Base-by-base conservation (phyloP, 306 rosid species). In the Fragaria ananassa region DNA sequence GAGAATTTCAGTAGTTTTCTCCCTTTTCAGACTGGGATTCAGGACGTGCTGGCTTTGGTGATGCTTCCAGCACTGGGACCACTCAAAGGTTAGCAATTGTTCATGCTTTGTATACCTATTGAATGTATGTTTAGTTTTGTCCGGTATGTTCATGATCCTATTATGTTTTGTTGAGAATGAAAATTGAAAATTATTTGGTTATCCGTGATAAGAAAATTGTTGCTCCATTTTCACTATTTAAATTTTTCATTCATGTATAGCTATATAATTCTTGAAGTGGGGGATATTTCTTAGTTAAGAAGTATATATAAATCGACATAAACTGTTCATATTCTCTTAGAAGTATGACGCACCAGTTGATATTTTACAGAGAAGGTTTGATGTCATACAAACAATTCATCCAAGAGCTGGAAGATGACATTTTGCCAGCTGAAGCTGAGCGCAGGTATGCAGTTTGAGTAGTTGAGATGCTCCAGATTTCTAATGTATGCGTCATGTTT, bases 391-490 rank as follows among this genome's bases (percentile, higher is more conserved):
- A 96, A 78, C 98, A 92, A 79, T 96, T 96, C 90, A 96, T 96
- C 80, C 99, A 92, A 87, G 99, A 96, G 85, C 97, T 96, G 77
- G 99, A 96, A 88, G 99, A 96, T 86, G 99, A 96, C 84, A 77
- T 96, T 78, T 84, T 96, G 63, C 99, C 99, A 14, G 78, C 91
- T 74, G 99, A 96, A 87, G 99, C 99, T 35, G 99, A 96, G 81
- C 96, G 93, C 80, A 92, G 99, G 99, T 91, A 88, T 72, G 72
- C 58, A 60, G 49, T 68, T 68, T 46, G 67, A 70, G 56, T 70
- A 31, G 74, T 77, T 14, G 69, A 64, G 29, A 58, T 29, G 78
- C 17, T 61, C 45, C 15, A 37, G 10, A 46, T 74, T 54, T 51
- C n/a, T 29, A 14, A 25, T 39, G 25, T 47, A 34, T 25, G 70